phyloP scores from a whole-genome alignment of 2,329 filamentous ascomycete genomes.

The Sporothrix pallida region DNA sequence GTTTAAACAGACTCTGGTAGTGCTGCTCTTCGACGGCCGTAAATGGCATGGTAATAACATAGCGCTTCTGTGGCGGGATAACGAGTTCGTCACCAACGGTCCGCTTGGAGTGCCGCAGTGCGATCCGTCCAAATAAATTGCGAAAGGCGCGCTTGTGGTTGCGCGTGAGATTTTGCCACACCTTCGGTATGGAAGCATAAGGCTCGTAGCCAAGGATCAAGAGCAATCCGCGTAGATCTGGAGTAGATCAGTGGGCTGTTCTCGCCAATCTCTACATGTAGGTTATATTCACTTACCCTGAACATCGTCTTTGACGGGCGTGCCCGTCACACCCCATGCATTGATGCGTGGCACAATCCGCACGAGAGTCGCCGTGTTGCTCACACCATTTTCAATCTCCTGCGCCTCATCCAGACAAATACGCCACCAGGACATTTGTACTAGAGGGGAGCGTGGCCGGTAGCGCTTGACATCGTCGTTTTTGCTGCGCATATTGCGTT shows the following conservation, averaged over 20 bases:
- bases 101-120: slow-evolving; percentile 85
- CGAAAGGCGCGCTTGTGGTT: slow-evolving; percentile 69
- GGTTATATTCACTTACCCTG: slow-evolving; percentile 37
- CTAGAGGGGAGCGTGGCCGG: slow-evolving; percentile 73
- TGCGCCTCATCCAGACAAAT: slow-evolving; percentile 81
- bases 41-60: slow-evolving; percentile 88
- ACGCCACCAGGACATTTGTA: slow-evolving; percentile 86
- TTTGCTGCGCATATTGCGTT: slow-evolving; percentile 66
- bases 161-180: slow-evolving; percentile 72
- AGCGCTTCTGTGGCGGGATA: slow-evolving; percentile 81
- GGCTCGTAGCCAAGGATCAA: slow-evolving; percentile 81
- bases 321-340: slow-evolving; percentile 91
- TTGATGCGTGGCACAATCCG: slow-evolving; percentile 80
- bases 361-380: slow-evolving; percentile 80
- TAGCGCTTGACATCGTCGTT: slow-evolving; percentile 61
- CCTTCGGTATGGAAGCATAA: slow-evolving; percentile 65
- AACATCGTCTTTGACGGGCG: slow-evolving; percentile 74
- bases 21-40: slow-evolving; percentile 90
- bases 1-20: slow-evolving; percentile 75
- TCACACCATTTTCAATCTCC: slow-evolving; percentile 90
- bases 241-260: slow-evolving; percentile 27
- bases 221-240: slow-evolving; percentile 79
- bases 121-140: slow-evolving; percentile 71
- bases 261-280: neutral
- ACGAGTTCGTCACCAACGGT: slow-evolving; percentile 77